Evolutionary conservation across 192 early-diverging fungal genomes (phyloP).

Genomic region (Phlyctochytrium planicorne): DNA sequence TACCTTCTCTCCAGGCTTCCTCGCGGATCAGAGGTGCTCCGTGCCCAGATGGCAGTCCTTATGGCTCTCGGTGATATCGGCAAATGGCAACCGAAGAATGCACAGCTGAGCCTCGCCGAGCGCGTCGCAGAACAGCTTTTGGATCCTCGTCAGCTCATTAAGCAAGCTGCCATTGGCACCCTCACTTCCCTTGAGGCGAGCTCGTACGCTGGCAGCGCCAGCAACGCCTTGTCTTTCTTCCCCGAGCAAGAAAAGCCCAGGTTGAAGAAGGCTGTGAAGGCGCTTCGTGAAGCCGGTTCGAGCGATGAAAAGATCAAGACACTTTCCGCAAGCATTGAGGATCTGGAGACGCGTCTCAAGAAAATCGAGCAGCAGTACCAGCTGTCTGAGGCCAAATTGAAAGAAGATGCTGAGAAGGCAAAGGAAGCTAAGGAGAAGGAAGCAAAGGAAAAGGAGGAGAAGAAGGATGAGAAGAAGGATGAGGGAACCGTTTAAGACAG

Average conservation of each 20-base stretch:
- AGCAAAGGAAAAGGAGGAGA: slow-evolving; percentile 10
- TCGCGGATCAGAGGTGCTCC: slow-evolving; percentile 21
- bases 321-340: slow-evolving; percentile 27
- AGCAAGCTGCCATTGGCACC: background rate
- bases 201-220: slow-evolving; percentile 6
- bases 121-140: slow-evolving; percentile 12
- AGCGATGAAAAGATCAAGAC: slow-evolving; percentile 9
- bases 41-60: slow-evolving; percentile 19
- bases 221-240: slow-evolving; percentile 11
- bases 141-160: slow-evolving; percentile 6
- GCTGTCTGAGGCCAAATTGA: slow-evolving; percentile 31
- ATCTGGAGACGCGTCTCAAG: slow-evolving; percentile 31
- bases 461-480: slow-evolving; percentile 6
- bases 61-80: slow-evolving; percentile 17
- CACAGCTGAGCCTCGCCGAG: slow-evolving; percentile 7
- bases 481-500: slow-evolving; percentile 1
- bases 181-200: background rate
- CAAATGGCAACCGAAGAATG: slow-evolving; percentile 18
- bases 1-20: slow-evolving; percentile 29
- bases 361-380: slow-evolving; percentile 27
- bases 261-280: slow-evolving; percentile 10
- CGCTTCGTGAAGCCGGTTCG: background rate
- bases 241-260: slow-evolving; percentile 21
- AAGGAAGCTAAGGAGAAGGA: slow-evolving; percentile 8
- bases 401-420: slow-evolving; percentile 4